Base-by-base conservation (phyloP, 331 rosid genomes). In the Dryas integrifolia region DNA sequence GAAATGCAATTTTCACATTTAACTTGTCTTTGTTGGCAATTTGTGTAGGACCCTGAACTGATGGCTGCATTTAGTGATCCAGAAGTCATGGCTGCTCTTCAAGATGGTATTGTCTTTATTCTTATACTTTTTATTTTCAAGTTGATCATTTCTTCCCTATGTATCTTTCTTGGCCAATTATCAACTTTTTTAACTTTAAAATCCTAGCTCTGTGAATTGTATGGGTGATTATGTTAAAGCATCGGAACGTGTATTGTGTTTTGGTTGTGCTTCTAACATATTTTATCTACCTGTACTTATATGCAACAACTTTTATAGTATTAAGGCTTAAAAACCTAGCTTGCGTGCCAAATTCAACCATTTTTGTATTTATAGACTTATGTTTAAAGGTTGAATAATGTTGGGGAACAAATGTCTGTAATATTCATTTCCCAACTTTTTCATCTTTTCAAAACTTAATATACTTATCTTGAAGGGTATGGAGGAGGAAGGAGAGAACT, bases 71-170 rank as follows among this genome's bases (percentile, higher is more conserved):
- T 92, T 78, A 81, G 87, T 60, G 97, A 92, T 85, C 96, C 97
- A 0, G 97, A 92, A 84, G 83, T 92, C 52, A 92, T 89, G 96
- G 92, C 96, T 82, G 97, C 97, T 80, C 89, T 92, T 55, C 96
- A 92, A 82, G 97, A 92, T 77, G 97, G 97, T 89, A 83, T 45
- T 58, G 66, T 75, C 56, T 65, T 47, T 59, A 1, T 66, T 70
- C 63, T 50, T 50, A 40, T 45, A 21, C 43, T 44, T 51, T 51
- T 46, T 6, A 5, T 15, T 24, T 12, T 44, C 15, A 16, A 41
- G 4, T 6, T 64, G 39, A 13, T 18, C 10, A 2, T 59, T 4
- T 64, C 69, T 64, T 26, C 67, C 13, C 35, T 30, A 30, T 30
- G 0, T 30, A 30, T 30, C 35, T 30, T 30, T 30, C 35, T 30